Evolutionary conservation across 176 grass and related monocot genomes (phyloP).

Genomic region (Cenchrus purpureus): DNA sequence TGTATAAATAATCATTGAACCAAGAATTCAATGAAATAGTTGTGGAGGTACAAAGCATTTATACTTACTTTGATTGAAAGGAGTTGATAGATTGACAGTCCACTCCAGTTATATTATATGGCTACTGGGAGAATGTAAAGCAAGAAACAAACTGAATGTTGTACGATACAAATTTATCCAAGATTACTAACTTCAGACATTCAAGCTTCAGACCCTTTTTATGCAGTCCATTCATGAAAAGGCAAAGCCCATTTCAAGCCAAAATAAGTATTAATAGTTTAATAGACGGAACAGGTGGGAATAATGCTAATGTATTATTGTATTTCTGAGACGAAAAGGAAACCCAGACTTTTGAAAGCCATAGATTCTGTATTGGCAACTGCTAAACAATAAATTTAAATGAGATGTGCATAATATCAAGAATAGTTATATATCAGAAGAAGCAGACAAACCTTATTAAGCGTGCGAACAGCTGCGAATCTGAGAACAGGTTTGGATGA

Average conservation of each 20-base stretch:
- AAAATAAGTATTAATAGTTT: neutral
- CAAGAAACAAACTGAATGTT: neutral
- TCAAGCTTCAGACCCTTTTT: neutral
- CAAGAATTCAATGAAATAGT: neutral
- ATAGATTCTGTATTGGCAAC: neutral
- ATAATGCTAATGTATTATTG: neutral
- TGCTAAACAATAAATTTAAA: neutral
- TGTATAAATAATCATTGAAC: neutral
- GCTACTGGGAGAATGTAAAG: constrained; percentile 8
- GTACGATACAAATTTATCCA: neutral
- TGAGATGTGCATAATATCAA: neutral
- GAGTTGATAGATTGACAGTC: neutral
- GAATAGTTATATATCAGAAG: neutral
- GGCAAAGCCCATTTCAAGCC: neutral
- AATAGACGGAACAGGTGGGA: neutral
- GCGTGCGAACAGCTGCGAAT: constrained; percentile 92
- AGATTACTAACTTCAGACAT: neutral
- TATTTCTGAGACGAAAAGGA: neutral
- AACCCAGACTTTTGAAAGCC: neutral
- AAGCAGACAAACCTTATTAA: constrained; percentile 75
- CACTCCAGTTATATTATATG: constrained; percentile 13
- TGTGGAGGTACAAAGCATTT: neutral
- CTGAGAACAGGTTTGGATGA: constrained; percentile 98
- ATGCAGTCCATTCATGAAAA: neutral
- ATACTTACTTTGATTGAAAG: neutral